Base-by-base conservation (phyloP, 768 basidiomycete genomes). In the Russula sp. region DNA sequence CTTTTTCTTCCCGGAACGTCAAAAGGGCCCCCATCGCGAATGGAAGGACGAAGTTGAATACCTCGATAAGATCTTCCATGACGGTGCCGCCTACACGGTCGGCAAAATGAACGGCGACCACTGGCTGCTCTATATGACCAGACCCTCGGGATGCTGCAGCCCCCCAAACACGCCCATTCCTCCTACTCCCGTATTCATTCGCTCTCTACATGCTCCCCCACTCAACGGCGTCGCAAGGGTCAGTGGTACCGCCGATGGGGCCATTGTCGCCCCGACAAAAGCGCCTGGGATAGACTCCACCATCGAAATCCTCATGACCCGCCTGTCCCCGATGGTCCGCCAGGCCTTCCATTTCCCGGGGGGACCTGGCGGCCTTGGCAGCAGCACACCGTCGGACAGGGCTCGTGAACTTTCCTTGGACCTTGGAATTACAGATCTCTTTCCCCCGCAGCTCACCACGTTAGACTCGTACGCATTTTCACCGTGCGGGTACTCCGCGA, bases 1-100 rank as follows among this genome's bases (percentile, higher is more conserved):
- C 7, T 99, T 98, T 83, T 98, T 98, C 90, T 99, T 98, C 74
- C 97, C 97, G 8, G 97, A 99, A 73, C 85, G 90, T 25, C 97
- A 99, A 71, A 77, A 77, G 22, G 95, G 93, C 4, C 95, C 94
- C 16, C 97, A 99, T 75, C 80, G 84, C 59, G 90, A 93, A 69
- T 99, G 97, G 97, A 84, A 84, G 61, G 82, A 90, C 59, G 97
- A 99, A 76, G 89, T 98, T 69, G 83, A 85, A 60, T 98, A 85
- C 71, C 79, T 99, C 54, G 96, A 99, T 71, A 83, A 83, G 64
- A 86, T 95, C 64, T 98, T 99, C 73, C 79, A 81, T 68, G 82
- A 83, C 72, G 94, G 94, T 51, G 84, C 93, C 7, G 97, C 95
- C 3, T 99, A 99, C 77, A 95, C 92, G 35, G 87, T 98, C 64